These are phyloP conservation scores for Septoria linicola DNA, from an alignment of 2,329 filamentous ascomycete genomes.

Conservation along the genomic window DNA sequence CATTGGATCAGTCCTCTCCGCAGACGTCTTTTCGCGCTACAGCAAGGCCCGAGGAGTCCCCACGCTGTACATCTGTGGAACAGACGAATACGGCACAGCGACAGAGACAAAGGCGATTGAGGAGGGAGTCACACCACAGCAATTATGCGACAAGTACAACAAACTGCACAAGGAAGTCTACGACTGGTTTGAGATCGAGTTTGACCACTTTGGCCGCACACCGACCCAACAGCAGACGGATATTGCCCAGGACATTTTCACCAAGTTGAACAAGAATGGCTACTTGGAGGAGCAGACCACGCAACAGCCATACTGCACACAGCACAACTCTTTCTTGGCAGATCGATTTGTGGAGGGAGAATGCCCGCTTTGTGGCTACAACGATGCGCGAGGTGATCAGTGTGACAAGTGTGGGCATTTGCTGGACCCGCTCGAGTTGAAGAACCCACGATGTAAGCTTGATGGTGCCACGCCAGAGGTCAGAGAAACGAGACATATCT, in stretches of 20 bases:
- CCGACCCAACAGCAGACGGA: conserved; percentile 85
- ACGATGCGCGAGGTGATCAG: conserved; percentile 54
- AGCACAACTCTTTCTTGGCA: conserved; percentile 65
- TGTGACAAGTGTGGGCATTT: conserved; percentile 53
- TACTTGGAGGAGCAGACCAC: conserved; percentile 85
- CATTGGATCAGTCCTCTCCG: conserved; percentile 81
- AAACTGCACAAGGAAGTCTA: conserved; percentile 87
- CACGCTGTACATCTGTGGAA: conserved; percentile 83
- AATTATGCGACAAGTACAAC: conserved; percentile 91
- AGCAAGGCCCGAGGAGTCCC: conserved; percentile 75
- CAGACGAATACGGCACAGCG: conserved; percentile 92
- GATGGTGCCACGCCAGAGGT: conserved; percentile 78
- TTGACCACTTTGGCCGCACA: conserved; percentile 93
- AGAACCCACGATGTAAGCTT: conserved; percentile 87
- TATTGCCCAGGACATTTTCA: conserved; percentile 90
- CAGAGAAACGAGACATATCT: conserved; percentile 84
- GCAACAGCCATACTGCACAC: conserved; percentile 84
- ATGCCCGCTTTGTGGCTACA: conserved; percentile 66
- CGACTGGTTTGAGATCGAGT: conserved; percentile 92
- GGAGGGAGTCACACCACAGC: conserved; percentile 75
- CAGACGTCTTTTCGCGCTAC: conserved; percentile 74
- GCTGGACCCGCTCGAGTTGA: conserved; percentile 58
- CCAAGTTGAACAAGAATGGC: conserved; percentile 81
- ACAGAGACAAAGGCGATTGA: conserved; percentile 95
- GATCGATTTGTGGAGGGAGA: conserved; percentile 81